These are phyloP conservation scores for Solanum hybrid DNA, from an alignment of 305 asterid species.

Conservation along the genomic window DNA sequence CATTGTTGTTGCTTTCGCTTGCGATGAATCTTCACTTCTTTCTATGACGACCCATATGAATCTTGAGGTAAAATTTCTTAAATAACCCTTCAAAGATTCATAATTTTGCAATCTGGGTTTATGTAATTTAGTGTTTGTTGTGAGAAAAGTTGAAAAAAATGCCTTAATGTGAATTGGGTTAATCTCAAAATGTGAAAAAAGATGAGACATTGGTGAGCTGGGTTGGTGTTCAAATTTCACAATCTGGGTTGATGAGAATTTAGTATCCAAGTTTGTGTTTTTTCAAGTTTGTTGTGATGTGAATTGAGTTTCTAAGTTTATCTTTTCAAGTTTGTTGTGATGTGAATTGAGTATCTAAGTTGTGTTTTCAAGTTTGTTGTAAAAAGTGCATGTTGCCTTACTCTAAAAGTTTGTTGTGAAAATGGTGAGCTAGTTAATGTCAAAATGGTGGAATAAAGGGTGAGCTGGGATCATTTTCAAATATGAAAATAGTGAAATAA, in stretches of 20 bases:
- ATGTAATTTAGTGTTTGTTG: neutral
- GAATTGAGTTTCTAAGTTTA: neutral
- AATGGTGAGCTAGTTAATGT: neutral
- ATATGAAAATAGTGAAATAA: neutral
- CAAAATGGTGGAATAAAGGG: neutral
- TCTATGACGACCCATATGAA: conserved; percentile 19
- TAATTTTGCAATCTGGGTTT: neutral
- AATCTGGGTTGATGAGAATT: neutral
- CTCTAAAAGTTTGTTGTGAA: neutral
- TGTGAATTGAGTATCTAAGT: neutral
- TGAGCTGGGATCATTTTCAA: neutral
- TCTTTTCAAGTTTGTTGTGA: neutral
- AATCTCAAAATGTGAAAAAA: neutral
- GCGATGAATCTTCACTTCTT: conserved; percentile 30
- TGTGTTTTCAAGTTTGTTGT: neutral
- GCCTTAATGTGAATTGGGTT: neutral
- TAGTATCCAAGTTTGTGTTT: neutral
- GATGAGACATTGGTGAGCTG: neutral
- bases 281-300: neutral
- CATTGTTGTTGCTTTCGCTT: conserved; percentile 60
- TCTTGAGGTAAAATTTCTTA: conserved; percentile 39
- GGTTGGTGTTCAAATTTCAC: neutral
- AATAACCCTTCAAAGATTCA: neutral
- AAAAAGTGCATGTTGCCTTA: neutral
- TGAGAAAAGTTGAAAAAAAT: neutral